Evolutionary conservation across 192 early-diverging fungal genomes (phyloP).

Genomic region (Cladochytrium replicatum): DNA sequence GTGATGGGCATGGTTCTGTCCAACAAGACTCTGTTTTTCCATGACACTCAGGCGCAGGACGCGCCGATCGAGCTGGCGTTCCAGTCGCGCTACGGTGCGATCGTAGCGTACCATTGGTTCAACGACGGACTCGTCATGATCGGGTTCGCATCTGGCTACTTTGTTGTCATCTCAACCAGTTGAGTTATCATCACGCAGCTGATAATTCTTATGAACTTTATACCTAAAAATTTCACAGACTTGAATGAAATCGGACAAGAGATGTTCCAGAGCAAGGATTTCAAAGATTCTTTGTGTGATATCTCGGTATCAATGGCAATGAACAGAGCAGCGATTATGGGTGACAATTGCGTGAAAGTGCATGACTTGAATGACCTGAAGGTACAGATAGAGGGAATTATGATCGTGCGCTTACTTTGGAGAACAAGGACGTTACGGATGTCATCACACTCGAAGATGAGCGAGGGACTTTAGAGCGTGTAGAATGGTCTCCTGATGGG

Average conservation of each 20-base stretch:
- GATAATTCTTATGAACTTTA: constrained; percentile 1
- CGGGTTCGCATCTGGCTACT: constrained; percentile 35
- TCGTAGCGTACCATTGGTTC: constrained; percentile 41
- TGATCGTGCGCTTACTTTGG: not conserved
- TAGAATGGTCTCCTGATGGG: constrained; percentile 40
- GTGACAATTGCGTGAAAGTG: constrained; percentile 37
- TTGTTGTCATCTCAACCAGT: constrained; percentile 42
- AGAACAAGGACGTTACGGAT: constrained; percentile 10
- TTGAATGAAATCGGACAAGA: constrained; percentile 36
- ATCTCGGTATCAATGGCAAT: constrained; percentile 25
- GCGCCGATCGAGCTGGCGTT: constrained; percentile 40
- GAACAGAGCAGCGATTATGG: constrained; percentile 32
- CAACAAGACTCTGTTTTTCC: constrained; percentile 30
- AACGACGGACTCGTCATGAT: constrained; percentile 33
- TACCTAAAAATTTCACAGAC: constrained; percentile 15
- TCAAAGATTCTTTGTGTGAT: constrained; percentile 28
- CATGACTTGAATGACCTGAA: constrained; percentile 38
- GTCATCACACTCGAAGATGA: constrained; percentile 41
- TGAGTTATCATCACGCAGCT: not conserved
- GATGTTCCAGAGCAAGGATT: constrained; percentile 31
- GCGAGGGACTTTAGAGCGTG: constrained; percentile 15
- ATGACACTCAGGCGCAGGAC: constrained; percentile 26
- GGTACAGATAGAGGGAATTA: not conserved
- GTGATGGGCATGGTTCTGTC: constrained; percentile 33
- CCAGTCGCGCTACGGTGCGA: constrained; percentile 35